Percentiles rank a stretch among this genome's conserved stretches.
phyloP scores from a whole-genome alignment of 805 yeast species.

The Candida quercuum region DNA sequence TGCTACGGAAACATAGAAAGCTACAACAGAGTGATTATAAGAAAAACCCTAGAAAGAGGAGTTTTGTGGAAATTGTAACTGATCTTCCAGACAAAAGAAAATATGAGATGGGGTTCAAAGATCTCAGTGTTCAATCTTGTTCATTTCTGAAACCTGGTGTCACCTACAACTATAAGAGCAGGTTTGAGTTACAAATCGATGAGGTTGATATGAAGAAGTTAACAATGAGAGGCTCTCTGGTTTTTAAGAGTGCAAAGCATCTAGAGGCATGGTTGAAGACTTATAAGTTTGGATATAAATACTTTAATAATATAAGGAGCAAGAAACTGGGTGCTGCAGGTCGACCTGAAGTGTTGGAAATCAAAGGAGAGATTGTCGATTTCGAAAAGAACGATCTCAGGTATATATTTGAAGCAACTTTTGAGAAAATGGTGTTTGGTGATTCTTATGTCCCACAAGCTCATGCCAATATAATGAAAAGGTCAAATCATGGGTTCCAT shows the following conservation, averaged over 20 bases:
- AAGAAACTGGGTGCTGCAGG: too few relatives aligned
- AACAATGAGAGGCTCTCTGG: conserved; percentile 2
- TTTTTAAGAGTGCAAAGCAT: conserved; percentile 1
- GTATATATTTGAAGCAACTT: conserved; percentile 2
- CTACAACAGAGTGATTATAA: too few relatives aligned
- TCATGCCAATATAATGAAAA: neutral
- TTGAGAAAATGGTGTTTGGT: too few relatives aligned
- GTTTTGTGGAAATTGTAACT: conserved; percentile 8
- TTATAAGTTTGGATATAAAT: too few relatives aligned
- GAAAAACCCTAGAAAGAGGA: conserved; percentile 9
- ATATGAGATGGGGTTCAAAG: conserved; percentile 5
- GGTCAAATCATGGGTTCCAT: neutral
- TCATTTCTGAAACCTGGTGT: conserved; percentile 17
- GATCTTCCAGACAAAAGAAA: conserved; percentile 5
- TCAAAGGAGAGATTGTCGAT: conserved; percentile 13
- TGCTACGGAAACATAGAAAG: too few relatives aligned
- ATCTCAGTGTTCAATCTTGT: conserved; percentile 8
- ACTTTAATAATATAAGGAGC: too few relatives aligned
- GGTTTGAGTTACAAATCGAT: conserved; percentile 5
- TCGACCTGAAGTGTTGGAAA: neutral
- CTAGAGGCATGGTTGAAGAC: neutral
- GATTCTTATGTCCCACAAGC: too few relatives aligned
- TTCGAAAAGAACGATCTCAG: conserved; percentile 17
- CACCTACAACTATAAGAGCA: conserved; percentile 5
- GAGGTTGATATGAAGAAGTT: neutral